A percentile compares a stretch with the other conserved stretches of the same genome.
Conservation (phyloP, 345 rosid species). For the Pelargonium nanum region DNA sequence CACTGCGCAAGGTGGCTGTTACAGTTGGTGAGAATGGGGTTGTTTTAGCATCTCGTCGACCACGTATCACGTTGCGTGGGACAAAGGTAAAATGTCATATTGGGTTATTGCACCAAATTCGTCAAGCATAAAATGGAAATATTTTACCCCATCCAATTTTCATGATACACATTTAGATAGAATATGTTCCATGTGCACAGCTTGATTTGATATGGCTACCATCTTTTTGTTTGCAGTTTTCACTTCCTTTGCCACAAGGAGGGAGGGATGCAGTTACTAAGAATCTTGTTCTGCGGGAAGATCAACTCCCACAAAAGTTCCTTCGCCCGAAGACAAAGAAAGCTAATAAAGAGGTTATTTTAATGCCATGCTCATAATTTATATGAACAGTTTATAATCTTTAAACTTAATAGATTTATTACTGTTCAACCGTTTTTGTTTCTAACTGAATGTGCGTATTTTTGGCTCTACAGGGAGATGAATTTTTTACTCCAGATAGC, state of each 20-base stretch:
- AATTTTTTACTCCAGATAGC: constrained; percentile 38
- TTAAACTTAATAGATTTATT: no score
- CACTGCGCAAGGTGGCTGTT: constrained; percentile 71
- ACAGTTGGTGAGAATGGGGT: constrained; percentile 78
- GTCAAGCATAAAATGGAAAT: no score
- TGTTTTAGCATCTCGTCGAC: constrained; percentile 50
- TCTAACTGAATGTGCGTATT: background rate
- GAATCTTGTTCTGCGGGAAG: constrained; percentile 74
- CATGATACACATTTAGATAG: no score
- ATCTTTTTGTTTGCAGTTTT: constrained; percentile 39
- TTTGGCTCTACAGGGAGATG: constrained; percentile 44
- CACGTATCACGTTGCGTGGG: constrained; percentile 62
- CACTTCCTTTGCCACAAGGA: constrained; percentile 80
- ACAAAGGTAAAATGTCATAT: constrained; percentile 70
- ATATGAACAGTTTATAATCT: background rate
- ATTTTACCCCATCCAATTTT: no score
- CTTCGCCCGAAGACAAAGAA: constrained; percentile 82
- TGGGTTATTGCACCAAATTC: no score
- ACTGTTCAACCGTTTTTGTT: no score
- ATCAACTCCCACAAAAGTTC: constrained; percentile 81
- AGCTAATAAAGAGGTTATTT: constrained; percentile 45
- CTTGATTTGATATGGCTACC: background rate
- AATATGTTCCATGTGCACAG: no score
- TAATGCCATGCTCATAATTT: background rate
- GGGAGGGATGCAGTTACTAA: constrained; percentile 86